phyloP scores from a whole-genome alignment of 202 grass and related monocot genomes.

The Musa balbisiana region DNA sequence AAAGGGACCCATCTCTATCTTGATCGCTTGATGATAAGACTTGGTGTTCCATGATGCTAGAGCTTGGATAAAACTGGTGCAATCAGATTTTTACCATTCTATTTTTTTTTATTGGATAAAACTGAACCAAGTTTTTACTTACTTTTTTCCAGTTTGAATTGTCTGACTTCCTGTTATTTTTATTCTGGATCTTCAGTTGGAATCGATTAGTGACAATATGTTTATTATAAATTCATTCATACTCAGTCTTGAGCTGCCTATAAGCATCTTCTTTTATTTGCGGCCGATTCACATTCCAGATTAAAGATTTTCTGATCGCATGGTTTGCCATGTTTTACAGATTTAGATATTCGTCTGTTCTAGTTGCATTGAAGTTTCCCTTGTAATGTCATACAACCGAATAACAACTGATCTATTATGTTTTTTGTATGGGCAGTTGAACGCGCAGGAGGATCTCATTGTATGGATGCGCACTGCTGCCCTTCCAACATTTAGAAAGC shows the following conservation, averaged over 20 bases:
- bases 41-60: too few species aligned
- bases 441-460: conserved; percentile 88
- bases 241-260: background rate
- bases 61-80: too few species aligned
- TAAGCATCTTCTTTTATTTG: background rate
- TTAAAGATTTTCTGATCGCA: background rate
- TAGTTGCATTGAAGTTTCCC: background rate
- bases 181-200: background rate
- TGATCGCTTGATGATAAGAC: background rate
- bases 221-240: background rate
- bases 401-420: background rate
- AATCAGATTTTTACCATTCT: too few species aligned
- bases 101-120: background rate
- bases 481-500: conserved; percentile 91
- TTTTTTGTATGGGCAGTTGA: conserved; percentile 47
- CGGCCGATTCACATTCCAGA: background rate
- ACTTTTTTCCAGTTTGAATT: background rate
- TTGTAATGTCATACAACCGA: background rate
- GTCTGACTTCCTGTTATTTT: background rate
- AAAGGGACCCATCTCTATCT: background rate
- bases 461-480: conserved; percentile 99
- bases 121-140: background rate
- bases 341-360: background rate
- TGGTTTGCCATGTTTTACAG: background rate
- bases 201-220: background rate